phyloP scores from a whole-genome alignment of 305 asterid species.

The Fraxinus platypoda region DNA sequence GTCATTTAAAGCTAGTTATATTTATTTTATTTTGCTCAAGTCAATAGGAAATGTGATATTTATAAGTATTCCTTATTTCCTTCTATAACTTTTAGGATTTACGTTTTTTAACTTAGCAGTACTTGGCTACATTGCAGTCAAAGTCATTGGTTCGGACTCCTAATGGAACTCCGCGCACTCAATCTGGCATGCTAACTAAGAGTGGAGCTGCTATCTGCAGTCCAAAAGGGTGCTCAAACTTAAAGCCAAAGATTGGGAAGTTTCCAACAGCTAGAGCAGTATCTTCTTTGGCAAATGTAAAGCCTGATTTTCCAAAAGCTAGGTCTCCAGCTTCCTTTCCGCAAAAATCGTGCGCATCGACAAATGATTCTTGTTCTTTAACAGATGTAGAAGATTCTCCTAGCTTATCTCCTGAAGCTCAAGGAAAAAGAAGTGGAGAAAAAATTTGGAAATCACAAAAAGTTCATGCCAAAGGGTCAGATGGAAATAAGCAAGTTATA shows the following conservation, averaged over 20 bases:
- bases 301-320: constrained; percentile 37
- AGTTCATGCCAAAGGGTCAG: constrained; percentile 22
- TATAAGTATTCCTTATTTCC: neutral
- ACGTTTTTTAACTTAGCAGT: constrained; percentile 7
- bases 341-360: constrained; percentile 30
- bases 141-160: constrained; percentile 67
- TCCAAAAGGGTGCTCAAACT: constrained; percentile 48
- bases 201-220: constrained; percentile 41
- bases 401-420: constrained; percentile 32
- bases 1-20: neutral
- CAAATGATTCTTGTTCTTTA: constrained; percentile 19
- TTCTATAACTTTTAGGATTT: neutral
- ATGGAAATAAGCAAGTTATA: constrained; percentile 28
- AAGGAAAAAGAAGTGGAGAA: constrained; percentile 30
- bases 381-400: constrained; percentile 30
- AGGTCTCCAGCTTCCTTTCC: constrained; percentile 29
- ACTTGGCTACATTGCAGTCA: constrained; percentile 42
- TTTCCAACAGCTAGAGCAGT: constrained; percentile 34
- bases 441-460: constrained; percentile 22
- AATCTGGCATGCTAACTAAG: constrained; percentile 41
- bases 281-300: constrained; percentile 27
- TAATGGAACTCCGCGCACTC: constrained; percentile 44
- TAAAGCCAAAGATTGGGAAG: constrained; percentile 50
- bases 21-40: neutral
- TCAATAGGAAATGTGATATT: neutral